Evolutionary conservation across 176 grass and related monocot species (phyloP), one percentile per base, ranked within the genome.

Genomic region (Ensete glaucum): DNA sequence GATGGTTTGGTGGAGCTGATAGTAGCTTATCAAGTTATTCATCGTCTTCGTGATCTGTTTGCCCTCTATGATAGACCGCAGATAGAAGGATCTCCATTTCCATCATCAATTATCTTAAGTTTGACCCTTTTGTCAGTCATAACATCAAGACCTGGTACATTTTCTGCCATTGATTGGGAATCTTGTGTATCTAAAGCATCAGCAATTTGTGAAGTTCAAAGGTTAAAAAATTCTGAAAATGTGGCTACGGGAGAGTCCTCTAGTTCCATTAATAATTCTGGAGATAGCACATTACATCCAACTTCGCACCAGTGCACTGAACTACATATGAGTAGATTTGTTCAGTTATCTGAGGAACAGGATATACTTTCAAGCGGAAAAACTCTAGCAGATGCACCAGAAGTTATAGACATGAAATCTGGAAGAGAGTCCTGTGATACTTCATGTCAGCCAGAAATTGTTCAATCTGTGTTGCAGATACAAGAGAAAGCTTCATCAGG

Each of bases 31-130:
- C 88, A 94, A 85, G 88, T 93, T 75, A 91, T 99, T 81, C 95
- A 99, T 81, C 88, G 82, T 75, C 55, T 99, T 34, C 88, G 95
- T 77, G 95, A 99, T 87, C 80, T 99, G 56, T 99, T 99, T 85
- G 90, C 90, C 50, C 90, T 99, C 80, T 99, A 94, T 77, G 95
- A 99, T 72, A 87, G 95, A 74, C 95, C 95, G 1, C 90, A 91
- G 86, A 88, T 99, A 64, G 95, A 99, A 99, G 95, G 95, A 85
- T 91, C 95, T 49, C 90, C 95, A 79, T 88, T 99, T 54, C 95
- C 95, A 81, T 91, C 90, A 81, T 89, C 95, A 29, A 91, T 99
- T 87, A 78, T 99, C 55, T 89, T 85, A 74, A 88, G 90, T 89
- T 88, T 99, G 59, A 89, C 90, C 19, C 86, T 99, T 80, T 84